Evolutionary conservation across 2,329 filamentous ascomycete genomes (phyloP), one percentile per base, ranked within the genome.

Genomic region (Microcyclospora pomicola): DNA sequence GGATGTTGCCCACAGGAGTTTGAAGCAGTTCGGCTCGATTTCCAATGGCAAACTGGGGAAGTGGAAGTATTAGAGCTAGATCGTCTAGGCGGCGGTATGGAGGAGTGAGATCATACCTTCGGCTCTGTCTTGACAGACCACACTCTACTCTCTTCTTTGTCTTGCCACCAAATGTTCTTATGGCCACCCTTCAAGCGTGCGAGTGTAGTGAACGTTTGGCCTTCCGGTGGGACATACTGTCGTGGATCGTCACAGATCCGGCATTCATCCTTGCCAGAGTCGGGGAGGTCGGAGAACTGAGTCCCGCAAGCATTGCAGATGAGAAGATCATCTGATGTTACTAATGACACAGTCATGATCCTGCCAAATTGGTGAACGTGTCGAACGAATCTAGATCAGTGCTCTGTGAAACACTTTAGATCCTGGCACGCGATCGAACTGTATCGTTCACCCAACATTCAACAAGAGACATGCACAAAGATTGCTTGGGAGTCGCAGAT

Each of bases 261-360:
- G 59, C 80, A 84, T 3, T 65, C 69, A 34, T 59, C 65, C 31
- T 75, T 60, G 28, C 62, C 46, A 9, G 56, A 46, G 28, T 61
- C 60, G 42, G 73, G 65, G 0, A 65, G 52, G 4, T 63, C 63
- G 16, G 73, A 69, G 53, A 67, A 82, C 48, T 83, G 80, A 0
- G 77, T 81, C 9, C 77, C 79, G 53, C 80, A 84, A 5, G 76
- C 69, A 7, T 65, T 67, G 62, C 79, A 83, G 45, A 83, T 62
- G 24, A 79, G 66, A 31, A 63, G 59, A 37, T 65, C 52, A 15
- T 52, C 58, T 5, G 34, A 35, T 1, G 34, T 39, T 12, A 24
- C 19, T 24, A 24, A 24, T 24, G 19, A 24, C 19, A 24, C 19
- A 4, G 19, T 24, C 19, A 24, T 24, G 19, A 24, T 24, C 19